Evolutionary conservation across 164 flowering plant species (phyloP).

Genomic region (Liriodendron chinense): DNA sequence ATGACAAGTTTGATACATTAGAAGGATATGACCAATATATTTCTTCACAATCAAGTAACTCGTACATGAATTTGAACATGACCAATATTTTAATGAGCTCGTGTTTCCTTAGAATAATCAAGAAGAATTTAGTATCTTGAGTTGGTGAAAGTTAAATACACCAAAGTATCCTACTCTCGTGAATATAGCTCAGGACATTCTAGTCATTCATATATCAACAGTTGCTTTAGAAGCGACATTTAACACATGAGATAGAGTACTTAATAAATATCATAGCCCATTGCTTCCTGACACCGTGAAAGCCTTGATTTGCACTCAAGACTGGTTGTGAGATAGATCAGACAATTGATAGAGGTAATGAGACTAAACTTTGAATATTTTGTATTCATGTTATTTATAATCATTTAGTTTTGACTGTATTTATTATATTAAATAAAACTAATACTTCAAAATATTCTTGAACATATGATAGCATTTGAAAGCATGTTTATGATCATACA

Average conservation of each 20-base stretch:
- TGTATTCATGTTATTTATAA: too few species aligned
- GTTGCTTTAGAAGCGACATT: conserved; percentile 1
- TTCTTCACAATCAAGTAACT: background rate
- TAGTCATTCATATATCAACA: conserved; percentile 7
- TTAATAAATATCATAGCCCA: background rate
- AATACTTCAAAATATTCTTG: too few species aligned
- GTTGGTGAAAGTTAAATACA: background rate
- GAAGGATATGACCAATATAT: background rate
- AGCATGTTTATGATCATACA: too few species aligned
- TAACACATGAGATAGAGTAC: conserved; percentile 1
- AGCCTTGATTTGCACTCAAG: too few species aligned
- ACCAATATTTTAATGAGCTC: background rate
- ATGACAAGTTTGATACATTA: background rate
- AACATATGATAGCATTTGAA: too few species aligned
- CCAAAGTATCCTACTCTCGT: background rate
- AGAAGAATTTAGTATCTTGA: background rate
- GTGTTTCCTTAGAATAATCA: background rate
- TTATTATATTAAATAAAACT: too few species aligned
- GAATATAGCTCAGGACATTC: conserved; percentile 1
- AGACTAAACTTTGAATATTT: too few species aligned
- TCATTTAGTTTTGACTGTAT: too few species aligned
- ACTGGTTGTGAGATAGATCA: background rate
- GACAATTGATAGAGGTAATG: background rate
- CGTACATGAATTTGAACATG: background rate
- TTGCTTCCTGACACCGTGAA: too few species aligned